Conservation (phyloP, 495 filamentous ascomycete species). For the Talaromyces stipitatus region DNA sequence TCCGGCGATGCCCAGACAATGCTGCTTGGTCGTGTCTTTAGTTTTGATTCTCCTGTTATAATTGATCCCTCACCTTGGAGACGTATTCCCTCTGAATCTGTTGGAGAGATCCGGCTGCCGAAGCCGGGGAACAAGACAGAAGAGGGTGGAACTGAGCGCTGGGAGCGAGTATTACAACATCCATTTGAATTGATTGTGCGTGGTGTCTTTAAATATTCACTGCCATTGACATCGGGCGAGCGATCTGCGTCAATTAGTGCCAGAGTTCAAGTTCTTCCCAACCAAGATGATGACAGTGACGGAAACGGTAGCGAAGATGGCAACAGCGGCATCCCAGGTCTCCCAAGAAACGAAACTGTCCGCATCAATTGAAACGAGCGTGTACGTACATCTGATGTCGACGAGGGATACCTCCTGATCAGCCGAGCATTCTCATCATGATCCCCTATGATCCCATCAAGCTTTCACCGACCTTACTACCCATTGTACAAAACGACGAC, state of each 20-base stretch:
- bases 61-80: slow-evolving; percentile 87
- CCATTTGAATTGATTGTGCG: slow-evolving; percentile 88
- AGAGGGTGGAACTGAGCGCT: slow-evolving; percentile 76
- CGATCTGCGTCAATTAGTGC: slow-evolving; percentile 47
- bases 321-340: neutral
- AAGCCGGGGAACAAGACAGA: slow-evolving; percentile 87
- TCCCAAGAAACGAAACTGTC: neutral
- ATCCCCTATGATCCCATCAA: neutral
- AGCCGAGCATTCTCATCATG: neutral
- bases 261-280: slow-evolving; percentile 43
- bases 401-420: neutral
- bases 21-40: slow-evolving; percentile 78
- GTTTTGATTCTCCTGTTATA: slow-evolving; percentile 76
- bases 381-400: neutral
- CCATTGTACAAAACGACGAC: neutral
- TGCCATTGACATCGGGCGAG: slow-evolving; percentile 69
- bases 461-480: neutral
- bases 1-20: slow-evolving; percentile 69
- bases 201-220: slow-evolving; percentile 79
- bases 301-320: slow-evolving; percentile 6
- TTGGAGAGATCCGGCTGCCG: slow-evolving; percentile 71
- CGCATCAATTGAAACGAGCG: neutral
- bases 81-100: slow-evolving; percentile 53
- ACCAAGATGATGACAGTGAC: slow-evolving; percentile 35
- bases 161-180: slow-evolving; percentile 84